Evolutionary conservation across 2,329 filamentous ascomycete genomes (phyloP).

Genomic region (Scolecobasidium constrictum): DNA sequence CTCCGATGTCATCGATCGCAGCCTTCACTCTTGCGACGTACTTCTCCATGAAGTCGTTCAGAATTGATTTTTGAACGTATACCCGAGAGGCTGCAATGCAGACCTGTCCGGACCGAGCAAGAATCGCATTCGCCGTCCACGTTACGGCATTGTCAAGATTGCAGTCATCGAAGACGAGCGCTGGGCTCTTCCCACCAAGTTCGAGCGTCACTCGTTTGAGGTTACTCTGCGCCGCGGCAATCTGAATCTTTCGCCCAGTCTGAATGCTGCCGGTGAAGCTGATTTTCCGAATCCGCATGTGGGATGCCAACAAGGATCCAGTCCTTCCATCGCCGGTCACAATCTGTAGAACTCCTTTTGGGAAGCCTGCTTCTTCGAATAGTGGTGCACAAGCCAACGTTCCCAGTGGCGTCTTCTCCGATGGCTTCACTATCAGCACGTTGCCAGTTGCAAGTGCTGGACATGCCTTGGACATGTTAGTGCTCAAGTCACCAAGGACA

Average conservation of each 20-base stretch:
- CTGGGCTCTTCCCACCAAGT: slow-evolving; percentile 32
- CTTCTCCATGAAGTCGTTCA: slow-evolving; percentile 13
- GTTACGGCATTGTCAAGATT: slow-evolving; percentile 21
- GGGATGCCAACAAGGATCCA: slow-evolving; percentile 29
- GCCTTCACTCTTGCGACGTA: slow-evolving; percentile 20
- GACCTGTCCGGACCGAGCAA: slow-evolving; percentile 12
- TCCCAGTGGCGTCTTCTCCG: slow-evolving; percentile 32
- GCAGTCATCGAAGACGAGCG: slow-evolving; percentile 31
- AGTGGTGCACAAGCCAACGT: slow-evolving; percentile 25
- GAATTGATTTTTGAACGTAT: slow-evolving; percentile 18
- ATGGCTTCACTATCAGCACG: slow-evolving; percentile 33
- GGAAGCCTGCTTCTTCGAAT: slow-evolving; percentile 32
- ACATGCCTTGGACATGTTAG: slow-evolving; percentile 28
- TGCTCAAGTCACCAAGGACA: slow-evolving; percentile 20
- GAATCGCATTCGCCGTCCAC: slow-evolving; percentile 9
- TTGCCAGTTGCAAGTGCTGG: slow-evolving; percentile 36
- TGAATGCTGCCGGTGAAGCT: slow-evolving; percentile 22
- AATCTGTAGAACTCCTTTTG: slow-evolving; percentile 33
- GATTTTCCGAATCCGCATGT: slow-evolving; percentile 20
- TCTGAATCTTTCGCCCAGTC: slow-evolving; percentile 17
- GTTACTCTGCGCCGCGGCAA: slow-evolving; percentile 20
- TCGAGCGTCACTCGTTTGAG: slow-evolving; percentile 35
- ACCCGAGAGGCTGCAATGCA: slow-evolving; percentile 19
- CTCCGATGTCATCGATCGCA: slow-evolving; percentile 15
- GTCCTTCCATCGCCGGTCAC: slow-evolving; percentile 19